A percentile compares a stretch with the other conserved stretches of the same genome.
phyloP scores from a whole-genome alignment of 176 grass and related monocot genomes.

The Aegilops tauschii region DNA sequence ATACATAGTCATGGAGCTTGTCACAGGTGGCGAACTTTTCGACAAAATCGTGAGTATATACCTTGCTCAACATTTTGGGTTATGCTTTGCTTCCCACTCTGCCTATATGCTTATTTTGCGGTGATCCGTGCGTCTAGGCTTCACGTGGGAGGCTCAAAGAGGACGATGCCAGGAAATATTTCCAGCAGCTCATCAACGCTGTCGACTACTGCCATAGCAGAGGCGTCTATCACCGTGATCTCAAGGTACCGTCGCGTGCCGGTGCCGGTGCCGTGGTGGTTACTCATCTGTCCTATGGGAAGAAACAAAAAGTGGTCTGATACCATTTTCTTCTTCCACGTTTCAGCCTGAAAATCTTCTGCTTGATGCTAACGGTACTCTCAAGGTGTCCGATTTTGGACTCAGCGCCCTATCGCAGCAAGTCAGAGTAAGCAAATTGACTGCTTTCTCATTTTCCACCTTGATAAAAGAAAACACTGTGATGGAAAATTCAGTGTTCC shows the following conservation, averaged over 20 bases:
- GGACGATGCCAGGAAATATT: conserved; percentile 97
- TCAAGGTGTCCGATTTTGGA: conserved; percentile 96
- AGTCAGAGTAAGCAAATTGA: conserved; percentile 68
- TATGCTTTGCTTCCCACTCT: not conserved
- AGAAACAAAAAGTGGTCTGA: conserved; percentile 12
- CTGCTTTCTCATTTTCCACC: not conserved
- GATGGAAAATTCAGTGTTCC: not conserved
- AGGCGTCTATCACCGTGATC: conserved; percentile 90
- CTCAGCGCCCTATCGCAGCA: conserved; percentile 89
- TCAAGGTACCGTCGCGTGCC: conserved; percentile 53
- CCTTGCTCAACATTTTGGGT: not conserved
- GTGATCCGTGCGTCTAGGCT: conserved; percentile 40
- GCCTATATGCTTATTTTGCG: not conserved
- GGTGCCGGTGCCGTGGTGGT: not conserved
- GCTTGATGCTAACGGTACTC: conserved; percentile 68
- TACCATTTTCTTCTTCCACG: not conserved
- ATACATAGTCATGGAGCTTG: conserved; percentile 95
- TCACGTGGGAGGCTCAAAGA: conserved; percentile 80
- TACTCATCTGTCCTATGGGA: not conserved
- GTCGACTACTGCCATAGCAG: conserved; percentile 99
- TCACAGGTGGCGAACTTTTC: conserved; percentile 91
- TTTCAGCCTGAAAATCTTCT: conserved; percentile 94
- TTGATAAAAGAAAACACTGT: not conserved
- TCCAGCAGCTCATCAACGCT: conserved; percentile 93
- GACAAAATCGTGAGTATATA: conserved; percentile 78